Evolutionary conservation across 78 protist species (phyloP).

Genomic region (Polysphondylium violaceum): DNA sequence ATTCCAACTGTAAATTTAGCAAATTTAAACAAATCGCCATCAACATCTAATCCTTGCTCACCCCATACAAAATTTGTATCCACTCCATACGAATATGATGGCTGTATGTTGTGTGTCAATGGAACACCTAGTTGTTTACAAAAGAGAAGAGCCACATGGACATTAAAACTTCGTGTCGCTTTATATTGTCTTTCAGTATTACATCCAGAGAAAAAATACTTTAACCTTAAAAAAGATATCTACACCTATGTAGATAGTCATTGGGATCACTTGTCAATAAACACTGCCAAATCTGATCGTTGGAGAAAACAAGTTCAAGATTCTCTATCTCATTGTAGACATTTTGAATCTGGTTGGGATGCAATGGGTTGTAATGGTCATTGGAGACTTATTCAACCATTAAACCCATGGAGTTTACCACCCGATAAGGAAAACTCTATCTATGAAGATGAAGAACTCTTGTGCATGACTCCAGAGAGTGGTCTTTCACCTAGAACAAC

Average conservation of each 20-base stretch:
- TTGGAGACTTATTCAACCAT: constrained; percentile 67
- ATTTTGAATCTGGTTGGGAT: constrained; percentile 76
- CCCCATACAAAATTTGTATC: constrained; percentile 17
- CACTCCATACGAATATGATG: constrained; percentile 54
- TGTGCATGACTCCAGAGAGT: constrained; percentile 33
- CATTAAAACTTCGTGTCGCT: constrained; percentile 49
- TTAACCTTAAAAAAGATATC: constrained; percentile 69
- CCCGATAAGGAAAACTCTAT: constrained; percentile 48
- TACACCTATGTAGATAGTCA: constrained; percentile 67
- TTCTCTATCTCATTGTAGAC: constrained; percentile 62
- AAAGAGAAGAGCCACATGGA: constrained; percentile 77
- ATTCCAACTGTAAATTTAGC: constrained; percentile 71
- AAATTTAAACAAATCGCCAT: constrained; percentile 48
- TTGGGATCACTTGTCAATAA: constrained; percentile 63
- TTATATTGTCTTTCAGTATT: constrained; percentile 24
- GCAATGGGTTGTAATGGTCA: constrained; percentile 80
- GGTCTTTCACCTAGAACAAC: constrained; percentile 55
- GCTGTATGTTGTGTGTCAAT: constrained; percentile 68
- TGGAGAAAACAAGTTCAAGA: constrained; percentile 80
- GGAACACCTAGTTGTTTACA: constrained; percentile 78
- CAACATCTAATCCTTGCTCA: constrained; percentile 53
- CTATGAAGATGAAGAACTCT: constrained; percentile 23
- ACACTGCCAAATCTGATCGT: constrained; percentile 75
- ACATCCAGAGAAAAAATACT: constrained; percentile 73
- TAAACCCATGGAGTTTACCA: constrained; percentile 76